Base-by-base conservation (phyloP, 2,329 filamentous ascomycete species). In the Ophiosphaerella narmari region DNA sequence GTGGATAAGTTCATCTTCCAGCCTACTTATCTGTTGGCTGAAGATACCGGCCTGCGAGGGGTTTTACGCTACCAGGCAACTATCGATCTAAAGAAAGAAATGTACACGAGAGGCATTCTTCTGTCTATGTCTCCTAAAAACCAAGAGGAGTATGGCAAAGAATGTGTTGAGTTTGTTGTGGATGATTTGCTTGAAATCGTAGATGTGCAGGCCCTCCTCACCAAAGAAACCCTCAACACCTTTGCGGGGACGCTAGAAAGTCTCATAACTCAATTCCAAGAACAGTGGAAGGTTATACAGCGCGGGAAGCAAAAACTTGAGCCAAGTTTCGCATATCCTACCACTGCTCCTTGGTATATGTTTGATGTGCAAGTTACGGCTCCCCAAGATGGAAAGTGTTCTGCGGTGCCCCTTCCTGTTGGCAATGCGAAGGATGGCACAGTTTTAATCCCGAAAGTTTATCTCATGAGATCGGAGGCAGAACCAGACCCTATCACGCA, bases 1-100 rank as follows among this genome's bases (percentile, higher is more conserved):
- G 52, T 75, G 4, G 46, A 57, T 36, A 46, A 62, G 21, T 47
- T 68, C 32, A 60, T 75, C 29, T 73, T 75, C 50, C 67, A 73
- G 33, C 69, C 69, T 3, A 66, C 55, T 1, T 72, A 73, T 44
- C 42, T 73, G 59, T 33, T 61, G 24, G 18, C 44, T 18, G 55
- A 57, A 39, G 33, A 50, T 5, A 50, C 45, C 35, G 50, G 52
- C 18, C 24, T 56, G 13, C 52, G 50, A 29, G 48, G 52, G 32
- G 6, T 44, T n/a, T 41, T 57, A 8, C 45, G 40, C 35, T 9
- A 39, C 33, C 37, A 48, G 43, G 48, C 48, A 23, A 9, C 35
- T 31, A 12, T 45, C 31, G 40, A 54, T 24, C n/a, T 31, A n/a
- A 14, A 5, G n/a, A 50, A 54, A 34, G 46, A 50, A 16, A 36